phyloP scores from a whole-genome alignment of 2,329 filamentous ascomycete genomes.

The Drechslera avenae region DNA sequence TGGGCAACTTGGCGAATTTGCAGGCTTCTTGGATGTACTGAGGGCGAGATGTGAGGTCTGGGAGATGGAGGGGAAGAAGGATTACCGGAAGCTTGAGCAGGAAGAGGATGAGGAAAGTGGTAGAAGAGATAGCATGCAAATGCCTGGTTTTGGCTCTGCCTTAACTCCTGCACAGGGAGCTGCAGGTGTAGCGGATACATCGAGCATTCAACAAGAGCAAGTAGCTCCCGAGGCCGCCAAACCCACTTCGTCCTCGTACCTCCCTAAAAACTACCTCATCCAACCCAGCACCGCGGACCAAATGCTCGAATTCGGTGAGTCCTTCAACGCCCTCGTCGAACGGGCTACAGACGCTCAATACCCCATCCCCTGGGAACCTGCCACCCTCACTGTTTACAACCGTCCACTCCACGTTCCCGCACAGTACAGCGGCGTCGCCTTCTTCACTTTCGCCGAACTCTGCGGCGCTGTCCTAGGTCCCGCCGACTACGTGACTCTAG shows the following conservation, averaged over 20 bases:
- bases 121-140: conserved; percentile 6
- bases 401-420: conserved; percentile 65
- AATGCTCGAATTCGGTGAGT: conserved; percentile 25
- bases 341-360: conserved; percentile 39
- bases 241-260: not conserved
- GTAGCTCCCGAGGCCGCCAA: not conserved
- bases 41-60: conserved; percentile 81
- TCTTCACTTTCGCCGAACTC: conserved; percentile 71
- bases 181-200: not conserved
- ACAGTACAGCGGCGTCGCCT: conserved; percentile 62
- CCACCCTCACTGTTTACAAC: conserved; percentile 64
- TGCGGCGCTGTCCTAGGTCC: conserved; percentile 70
- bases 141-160: not conserved
- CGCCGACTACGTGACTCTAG: conserved; percentile 82
- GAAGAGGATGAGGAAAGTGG: conserved; percentile 17
- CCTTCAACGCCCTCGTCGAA: conserved; percentile 30
- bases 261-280: conserved; percentile 46
- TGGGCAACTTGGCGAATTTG: conserved; percentile 69
- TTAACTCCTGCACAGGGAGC: not conserved
- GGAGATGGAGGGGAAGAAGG: conserved; percentile 77
- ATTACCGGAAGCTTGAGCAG: conserved; percentile 64
- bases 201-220: not conserved
- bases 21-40: conserved; percentile 74
- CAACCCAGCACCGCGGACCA: conserved; percentile 31
- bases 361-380: conserved; percentile 52